phyloP scores from a whole-genome alignment of 1,284 basidiomycete species.

The Cystobasidium pallidum region DNA sequence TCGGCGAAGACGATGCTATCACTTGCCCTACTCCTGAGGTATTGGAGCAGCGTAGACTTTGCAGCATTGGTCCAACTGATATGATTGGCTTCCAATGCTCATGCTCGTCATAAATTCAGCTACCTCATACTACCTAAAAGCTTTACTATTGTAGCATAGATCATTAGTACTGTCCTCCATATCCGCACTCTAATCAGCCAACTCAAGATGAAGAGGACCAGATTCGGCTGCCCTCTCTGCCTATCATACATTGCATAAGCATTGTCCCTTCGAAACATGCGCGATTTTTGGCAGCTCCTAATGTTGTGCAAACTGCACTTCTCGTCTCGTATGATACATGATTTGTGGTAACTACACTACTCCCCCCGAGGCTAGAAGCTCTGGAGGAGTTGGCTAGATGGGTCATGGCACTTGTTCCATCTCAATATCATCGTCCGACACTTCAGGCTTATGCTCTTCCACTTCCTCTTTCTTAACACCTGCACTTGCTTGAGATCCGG shows the following conservation, averaged over 20 bases:
- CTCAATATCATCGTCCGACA: slow-evolving; percentile 42
- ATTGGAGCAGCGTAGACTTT: slow-evolving; percentile 73
- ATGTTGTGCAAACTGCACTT: too few relatives aligned
- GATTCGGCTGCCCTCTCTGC: too few relatives aligned
- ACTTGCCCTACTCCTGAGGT: slow-evolving; percentile 64
- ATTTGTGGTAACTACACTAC: not conserved
- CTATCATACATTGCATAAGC: too few relatives aligned
- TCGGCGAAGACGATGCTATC: slow-evolving; percentile 53
- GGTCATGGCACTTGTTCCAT: slow-evolving; percentile 41
- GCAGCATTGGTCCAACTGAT: slow-evolving; percentile 71
- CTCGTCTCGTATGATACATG: slow-evolving; percentile 7
- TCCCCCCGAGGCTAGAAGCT: too few relatives aligned
- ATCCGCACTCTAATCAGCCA: not conserved
- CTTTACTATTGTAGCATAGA: not conserved
- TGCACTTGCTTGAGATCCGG: slow-evolving; percentile 22
- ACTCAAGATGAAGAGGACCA: not conserved
- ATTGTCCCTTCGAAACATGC: too few relatives aligned
- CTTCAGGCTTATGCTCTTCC: slow-evolving; percentile 24
- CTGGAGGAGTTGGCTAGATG: not conserved
- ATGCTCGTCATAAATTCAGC: slow-evolving; percentile 58
- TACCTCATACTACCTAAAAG: not conserved
- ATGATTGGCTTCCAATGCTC: slow-evolving; percentile 91
- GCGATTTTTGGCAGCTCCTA: too few relatives aligned
- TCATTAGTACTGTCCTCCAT: not conserved
- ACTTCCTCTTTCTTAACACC: slow-evolving; percentile 21